phyloP scores from a whole-genome alignment of 139 green algal genomes.

The Nannochloris sp. region DNA sequence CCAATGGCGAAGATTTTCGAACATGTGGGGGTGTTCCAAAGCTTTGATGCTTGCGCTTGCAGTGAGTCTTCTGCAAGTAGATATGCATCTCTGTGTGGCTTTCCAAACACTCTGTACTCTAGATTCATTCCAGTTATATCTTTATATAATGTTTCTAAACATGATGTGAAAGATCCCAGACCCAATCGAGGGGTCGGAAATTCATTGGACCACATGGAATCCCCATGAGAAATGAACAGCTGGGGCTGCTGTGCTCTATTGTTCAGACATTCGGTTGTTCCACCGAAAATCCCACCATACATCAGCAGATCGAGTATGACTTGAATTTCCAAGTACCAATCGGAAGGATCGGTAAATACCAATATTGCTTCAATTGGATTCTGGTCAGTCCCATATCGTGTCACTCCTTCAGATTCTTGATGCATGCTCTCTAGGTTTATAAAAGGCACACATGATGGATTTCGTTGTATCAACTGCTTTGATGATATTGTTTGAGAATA shows the following conservation, averaged over 20 bases:
- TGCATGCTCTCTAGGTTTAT: constrained; percentile 15
- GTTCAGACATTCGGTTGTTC: neutral
- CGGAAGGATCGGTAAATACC: constrained; percentile 58
- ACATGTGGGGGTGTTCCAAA: constrained; percentile 19
- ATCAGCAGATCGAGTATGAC: constrained; percentile 28
- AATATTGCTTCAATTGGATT: constrained; percentile 51
- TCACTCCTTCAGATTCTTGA: neutral
- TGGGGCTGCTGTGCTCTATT: neutral
- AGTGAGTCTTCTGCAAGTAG: constrained; percentile 48
- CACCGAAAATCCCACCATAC: constrained; percentile 12
- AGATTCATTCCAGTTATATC: constrained; percentile 21
- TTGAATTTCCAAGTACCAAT: constrained; percentile 63
- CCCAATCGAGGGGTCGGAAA: constrained; percentile 55
- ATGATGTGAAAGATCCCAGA: constrained; percentile 51
- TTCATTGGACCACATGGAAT: constrained; percentile 67
- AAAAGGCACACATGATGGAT: constrained; percentile 52
- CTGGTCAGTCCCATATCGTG: constrained; percentile 27
- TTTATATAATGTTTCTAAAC: constrained; percentile 40
- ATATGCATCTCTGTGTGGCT: constrained; percentile 57
- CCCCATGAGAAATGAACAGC: constrained; percentile 47
- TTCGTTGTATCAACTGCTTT: constrained; percentile 36
- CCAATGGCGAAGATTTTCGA: constrained; percentile 61
- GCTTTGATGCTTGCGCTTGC: constrained; percentile 35
- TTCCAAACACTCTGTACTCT: constrained; percentile 39
- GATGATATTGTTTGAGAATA: constrained; percentile 42